Conservation (phyloP, 2,329 filamentous ascomycete genomes). For the Verticillium albo-atrum region DNA sequence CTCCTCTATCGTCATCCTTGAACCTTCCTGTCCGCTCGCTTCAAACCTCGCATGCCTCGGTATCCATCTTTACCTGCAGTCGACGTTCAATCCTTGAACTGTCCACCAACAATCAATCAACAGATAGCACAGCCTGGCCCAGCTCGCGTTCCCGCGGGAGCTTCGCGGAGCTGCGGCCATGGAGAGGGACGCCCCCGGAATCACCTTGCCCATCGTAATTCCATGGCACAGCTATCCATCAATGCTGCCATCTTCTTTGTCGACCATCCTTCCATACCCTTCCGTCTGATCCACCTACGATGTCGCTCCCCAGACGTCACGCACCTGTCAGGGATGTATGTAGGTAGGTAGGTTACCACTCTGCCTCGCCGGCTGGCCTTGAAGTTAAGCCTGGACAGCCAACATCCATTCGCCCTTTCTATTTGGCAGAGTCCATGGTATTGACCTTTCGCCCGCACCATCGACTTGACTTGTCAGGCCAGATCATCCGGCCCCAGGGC, state of each 20-base stretch:
- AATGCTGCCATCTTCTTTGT: not conserved
- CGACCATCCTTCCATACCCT: not conserved
- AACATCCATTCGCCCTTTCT: too few species aligned
- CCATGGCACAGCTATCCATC: not conserved
- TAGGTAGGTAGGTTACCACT: not conserved
- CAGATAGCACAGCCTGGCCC: not conserved
- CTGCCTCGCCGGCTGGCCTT: not conserved
- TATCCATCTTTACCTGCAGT: not conserved
- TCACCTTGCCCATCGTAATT: not conserved
- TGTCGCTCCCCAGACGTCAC: not conserved
- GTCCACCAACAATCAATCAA: not conserved
- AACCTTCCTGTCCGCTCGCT: not conserved
- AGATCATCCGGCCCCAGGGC: not conserved
- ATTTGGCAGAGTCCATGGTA: too few species aligned
- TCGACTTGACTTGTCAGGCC: not conserved
- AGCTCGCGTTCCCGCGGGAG: too few species aligned
- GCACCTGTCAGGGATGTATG: not conserved
- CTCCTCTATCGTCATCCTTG: not conserved
- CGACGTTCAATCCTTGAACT: not conserved
- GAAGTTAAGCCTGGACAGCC: not conserved
- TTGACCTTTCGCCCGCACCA: too few species aligned
- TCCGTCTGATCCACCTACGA: not conserved
- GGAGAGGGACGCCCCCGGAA: not conserved
- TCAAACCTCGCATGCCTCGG: not conserved
- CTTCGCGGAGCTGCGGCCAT: not conserved